Evolutionary conservation across 2,329 filamentous ascomycete genomes (phyloP), one percentile per base, ranked within the genome.

Genomic region (Fusarium verrucosum): DNA sequence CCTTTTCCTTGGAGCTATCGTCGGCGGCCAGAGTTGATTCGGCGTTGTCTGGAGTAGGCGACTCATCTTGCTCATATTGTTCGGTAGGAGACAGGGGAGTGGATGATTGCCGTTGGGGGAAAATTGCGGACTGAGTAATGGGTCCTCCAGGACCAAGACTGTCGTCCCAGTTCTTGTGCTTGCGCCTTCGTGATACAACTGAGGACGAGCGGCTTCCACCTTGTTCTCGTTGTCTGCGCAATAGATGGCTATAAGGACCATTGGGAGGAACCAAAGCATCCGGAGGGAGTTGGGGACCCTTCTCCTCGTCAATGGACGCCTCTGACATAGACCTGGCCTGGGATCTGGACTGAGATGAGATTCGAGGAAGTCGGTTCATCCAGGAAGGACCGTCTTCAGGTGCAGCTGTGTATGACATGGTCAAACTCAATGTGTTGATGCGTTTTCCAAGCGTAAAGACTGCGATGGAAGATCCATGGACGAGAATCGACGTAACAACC

Each of bases 401-500:
- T 17, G 89, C 93, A 61, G 90, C 87, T 1, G 95, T 99, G 80
- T 98, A 99, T 0, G 95, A 97, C 86, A 99, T 92, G 52, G 95
- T 97, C 60, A 99, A 83, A 1, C 92, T 94, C 68, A 99, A 80
- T 0, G 95, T 98, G 79, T 98, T 98, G 85, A 99, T 99, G 61
- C 92, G 94, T 78, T 98, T 99, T 71, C 95, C 95, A 2, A 99
- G 86, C 0, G 95, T 98, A 72, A 99, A 99, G 10, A 99, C 95
- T 7, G 95, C 95, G 70, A 99, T 91, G 0, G 95, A 98, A n/a
- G 95, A 98, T 20, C 95, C 95, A 72, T 99, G 95, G 2, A 99
- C 92, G 33, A 98, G 79, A 71, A 99, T 99, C 13, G 95, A 99
- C 5, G 91, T 85, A 50, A 99, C 92, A 60, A 99, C 94, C 72